Evolutionary conservation across 2,329 filamentous ascomycete genomes (phyloP).

Genomic region (Diaporthe destruens): DNA sequence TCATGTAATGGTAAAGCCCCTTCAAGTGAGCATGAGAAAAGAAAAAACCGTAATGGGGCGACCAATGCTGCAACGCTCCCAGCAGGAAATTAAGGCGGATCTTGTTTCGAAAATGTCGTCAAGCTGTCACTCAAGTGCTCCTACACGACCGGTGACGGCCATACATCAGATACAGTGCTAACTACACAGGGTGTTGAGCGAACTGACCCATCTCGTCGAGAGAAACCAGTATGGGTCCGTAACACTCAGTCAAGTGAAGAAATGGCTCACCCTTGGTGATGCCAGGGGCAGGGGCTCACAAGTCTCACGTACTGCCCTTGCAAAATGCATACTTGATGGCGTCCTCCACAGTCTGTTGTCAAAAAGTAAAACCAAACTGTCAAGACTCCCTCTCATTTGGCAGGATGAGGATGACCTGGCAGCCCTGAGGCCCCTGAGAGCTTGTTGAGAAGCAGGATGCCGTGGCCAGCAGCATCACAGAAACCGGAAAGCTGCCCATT

Average conservation of each 20-base stretch:
- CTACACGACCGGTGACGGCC: constrained; percentile 7
- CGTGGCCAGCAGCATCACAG: background rate
- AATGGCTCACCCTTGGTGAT: background rate
- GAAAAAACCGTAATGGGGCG: constrained; percentile 11
- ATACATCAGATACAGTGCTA: constrained; percentile 3
- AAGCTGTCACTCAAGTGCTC: constrained; percentile 15
- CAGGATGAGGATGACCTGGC: background rate
- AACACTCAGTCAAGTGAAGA: background rate
- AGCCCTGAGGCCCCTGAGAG: background rate
- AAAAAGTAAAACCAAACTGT: background rate
- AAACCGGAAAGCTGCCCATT: background rate
- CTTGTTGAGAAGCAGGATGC: background rate
- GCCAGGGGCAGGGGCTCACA: background rate
- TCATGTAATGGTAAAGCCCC: constrained; percentile 6
- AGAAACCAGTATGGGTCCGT: background rate
- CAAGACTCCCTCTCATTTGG: background rate
- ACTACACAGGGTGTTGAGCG: background rate
- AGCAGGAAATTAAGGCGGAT: constrained; percentile 20
- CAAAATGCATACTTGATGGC: background rate
- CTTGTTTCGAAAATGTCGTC: constrained; percentile 5
- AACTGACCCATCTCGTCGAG: background rate
- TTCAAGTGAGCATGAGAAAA: constrained; percentile 4
- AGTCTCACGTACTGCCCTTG: background rate
- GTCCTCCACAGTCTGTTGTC: background rate
- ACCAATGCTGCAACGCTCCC: background rate